Evolutionary conservation across 768 basidiomycete species (phyloP).

Genomic region (Wakefieldia striispora): DNA sequence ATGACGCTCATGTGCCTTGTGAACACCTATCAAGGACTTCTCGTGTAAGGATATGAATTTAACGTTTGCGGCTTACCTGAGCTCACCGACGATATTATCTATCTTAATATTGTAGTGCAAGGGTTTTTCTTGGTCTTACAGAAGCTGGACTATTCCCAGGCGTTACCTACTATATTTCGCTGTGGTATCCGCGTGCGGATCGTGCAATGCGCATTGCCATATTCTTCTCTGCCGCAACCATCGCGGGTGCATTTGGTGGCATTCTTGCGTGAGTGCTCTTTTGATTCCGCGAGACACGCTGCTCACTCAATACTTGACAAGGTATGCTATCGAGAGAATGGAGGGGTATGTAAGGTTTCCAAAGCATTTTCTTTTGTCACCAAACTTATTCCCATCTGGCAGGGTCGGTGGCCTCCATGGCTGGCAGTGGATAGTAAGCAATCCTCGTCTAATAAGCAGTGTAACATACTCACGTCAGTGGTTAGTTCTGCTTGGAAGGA

Average conservation of each 20-base stretch:
- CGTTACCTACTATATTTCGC: conserved; percentile 45
- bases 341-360: conserved; percentile 32
- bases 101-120: conserved; percentile 24
- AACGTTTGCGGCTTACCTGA: too few species aligned
- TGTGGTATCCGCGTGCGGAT: conserved; percentile 62
- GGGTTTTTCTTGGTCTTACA: conserved; percentile 45
- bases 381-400: not conserved
- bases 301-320: conserved; percentile 13
- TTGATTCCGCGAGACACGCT: not conserved
- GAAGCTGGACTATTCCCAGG: conserved; percentile 47
- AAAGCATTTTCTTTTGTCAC: not conserved
- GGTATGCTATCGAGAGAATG: conserved; percentile 34
- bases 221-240: conserved; percentile 62
- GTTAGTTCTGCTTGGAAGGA: conserved; percentile 33
- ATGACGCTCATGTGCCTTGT: conserved; percentile 41
- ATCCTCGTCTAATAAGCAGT: not conserved
- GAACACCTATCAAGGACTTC: conserved; percentile 29
- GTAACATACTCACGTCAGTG: conserved; percentile 6
- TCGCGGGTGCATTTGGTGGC: conserved; percentile 52
- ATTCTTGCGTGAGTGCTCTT: conserved; percentile 39
- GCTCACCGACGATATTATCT: not conserved
- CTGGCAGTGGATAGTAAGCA: conserved; percentile 39
- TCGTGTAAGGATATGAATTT: conserved; percentile 25
- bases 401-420: conserved; percentile 32
- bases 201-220: conserved; percentile 57